A percentile compares a stretch with the other conserved stretches of the same genome.
Conservation (phyloP, 116 monocot species). For the Papilionanthe hybrid region DNA sequence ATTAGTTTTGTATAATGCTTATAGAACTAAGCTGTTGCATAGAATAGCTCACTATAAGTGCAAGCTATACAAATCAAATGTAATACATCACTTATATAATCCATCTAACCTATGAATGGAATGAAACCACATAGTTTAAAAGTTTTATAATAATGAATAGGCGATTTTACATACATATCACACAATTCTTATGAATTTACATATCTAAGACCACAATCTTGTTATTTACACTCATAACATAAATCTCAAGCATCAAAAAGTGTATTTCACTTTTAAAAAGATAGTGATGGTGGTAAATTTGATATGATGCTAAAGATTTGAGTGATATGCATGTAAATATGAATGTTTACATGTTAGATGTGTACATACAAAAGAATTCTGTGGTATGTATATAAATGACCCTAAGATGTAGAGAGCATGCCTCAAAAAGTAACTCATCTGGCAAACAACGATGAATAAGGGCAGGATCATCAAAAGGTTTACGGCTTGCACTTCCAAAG, state of each 20-base stretch:
- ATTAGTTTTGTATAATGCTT: neutral
- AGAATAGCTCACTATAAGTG: neutral
- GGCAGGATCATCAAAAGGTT: conserved; percentile 64
- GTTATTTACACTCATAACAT: too few relatives aligned
- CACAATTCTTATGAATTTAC: too few relatives aligned
- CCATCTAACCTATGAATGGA: neutral
- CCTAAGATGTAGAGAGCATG: conserved; percentile 4
- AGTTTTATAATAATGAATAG: neutral
- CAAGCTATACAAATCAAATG: neutral
- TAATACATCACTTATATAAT: neutral
- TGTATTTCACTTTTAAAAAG: too few relatives aligned
- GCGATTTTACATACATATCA: too few relatives aligned
- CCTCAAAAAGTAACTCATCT: conserved; percentile 94
- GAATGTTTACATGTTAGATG: too few relatives aligned
- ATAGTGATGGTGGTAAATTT: too few relatives aligned
- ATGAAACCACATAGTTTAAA: neutral
- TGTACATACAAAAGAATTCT: too few relatives aligned
- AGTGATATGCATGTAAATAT: too few relatives aligned
- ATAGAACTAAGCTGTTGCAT: neutral
- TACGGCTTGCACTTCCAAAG: conserved; percentile 72
- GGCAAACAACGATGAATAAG: conserved; percentile 80
- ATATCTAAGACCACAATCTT: too few relatives aligned
- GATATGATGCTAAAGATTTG: too few relatives aligned
- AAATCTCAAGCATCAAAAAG: too few relatives aligned
- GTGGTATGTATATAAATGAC: too few relatives aligned